Evolutionary conservation across 495 filamentous ascomycete genomes (phyloP), one percentile per base, ranked within the genome.

Genomic region (Cetradonia linearis): DNA sequence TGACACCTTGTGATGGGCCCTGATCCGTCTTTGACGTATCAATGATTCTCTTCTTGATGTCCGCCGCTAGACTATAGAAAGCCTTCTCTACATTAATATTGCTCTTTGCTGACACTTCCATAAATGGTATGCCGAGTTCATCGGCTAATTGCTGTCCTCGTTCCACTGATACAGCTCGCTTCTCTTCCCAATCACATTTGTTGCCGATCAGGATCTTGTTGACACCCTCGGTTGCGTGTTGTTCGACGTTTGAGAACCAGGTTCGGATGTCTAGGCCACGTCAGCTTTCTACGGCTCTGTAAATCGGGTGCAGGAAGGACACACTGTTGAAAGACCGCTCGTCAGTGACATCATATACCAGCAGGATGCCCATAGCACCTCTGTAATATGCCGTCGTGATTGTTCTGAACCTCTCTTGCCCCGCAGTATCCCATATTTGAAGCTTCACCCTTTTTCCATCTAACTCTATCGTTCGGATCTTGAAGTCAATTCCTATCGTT

Each of bases 111-210:
- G 89, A 95, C 48, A 99, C 93, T 71, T 99, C 93, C 70, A 99
- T 84, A 77, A 99, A 99, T 6, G 94, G 93, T 62, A 99, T 96
- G 64, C 91, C 90, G 49, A 99, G 85, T 74, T 99, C 93, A 73
- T 95, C 87, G 30, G 93, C 93, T 38, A 99, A 81, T 65, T 86
- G 83, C 70, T 99, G 92, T 62, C 93, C 93, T 69, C 86, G 87
- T 72, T 97, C 90, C 50, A 86, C 95, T 30, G 89, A 89, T 23
- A 99, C 87, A 20, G 85, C 88, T 63, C 94, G 83, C 79, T 97
- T 99, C 74, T 99, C 93, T 74, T 97, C 92, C 94, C 94, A 97
- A 76, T 99, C 93, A 75, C 93, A 98, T 76, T 99, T 99, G 80
- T 99, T 99, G 67, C 93, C 93, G 62, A 99, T 96, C 54, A 99